Evolutionary conservation across 2,329 filamentous ascomycete species (phyloP), one percentile per base, ranked within the genome.

Genomic region (Periglandula ipomoeae): DNA sequence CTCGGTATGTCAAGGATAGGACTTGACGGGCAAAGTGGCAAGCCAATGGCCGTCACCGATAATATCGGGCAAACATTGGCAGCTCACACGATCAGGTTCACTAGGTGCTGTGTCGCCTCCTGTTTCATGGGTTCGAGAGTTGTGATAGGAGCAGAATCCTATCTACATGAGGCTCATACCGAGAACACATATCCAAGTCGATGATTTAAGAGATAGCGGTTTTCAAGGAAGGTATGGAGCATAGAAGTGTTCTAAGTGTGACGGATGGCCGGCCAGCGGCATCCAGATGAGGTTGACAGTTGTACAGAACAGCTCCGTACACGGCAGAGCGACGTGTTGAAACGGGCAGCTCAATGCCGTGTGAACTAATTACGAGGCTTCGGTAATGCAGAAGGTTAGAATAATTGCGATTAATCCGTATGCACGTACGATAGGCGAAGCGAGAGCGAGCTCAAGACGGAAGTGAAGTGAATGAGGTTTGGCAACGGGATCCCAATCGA

Each of bases 241-340:
- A 47, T 37, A 15, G 30, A 35, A 37, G 19, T 26, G 13, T 34
- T n/a, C 27, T 23, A n/a, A 41, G 46, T 48, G 46, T 42, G 38
- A 48, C 46, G 10, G 5, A 48, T 35, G 8, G 17, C 26, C 38
- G 46, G 46, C 30, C 46, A 35, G 24, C 39, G 27, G 23, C 39
- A 48, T 42, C n/a, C 27, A 35, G 44, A 10, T 27, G 39, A 48
- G 27, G 38, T 48, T 22, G 30, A 37, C 46, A 24, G 46, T 48
- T 37, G 46, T 38, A 48, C 38, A 20, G 13, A 19, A 19, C 30
- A 35, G 19, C 27, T 35, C 17, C 32, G 44, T 46, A 30, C 34
- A 30, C 34, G 13, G 44, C 35, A 46, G 20, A 46, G 22, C 15
- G n/a, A 5, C 4, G 30, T n/a, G 20, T 42, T 47, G 38, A 47